Conservation (phyloP, 805 yeast species). For the Candida lessepsii region DNA sequence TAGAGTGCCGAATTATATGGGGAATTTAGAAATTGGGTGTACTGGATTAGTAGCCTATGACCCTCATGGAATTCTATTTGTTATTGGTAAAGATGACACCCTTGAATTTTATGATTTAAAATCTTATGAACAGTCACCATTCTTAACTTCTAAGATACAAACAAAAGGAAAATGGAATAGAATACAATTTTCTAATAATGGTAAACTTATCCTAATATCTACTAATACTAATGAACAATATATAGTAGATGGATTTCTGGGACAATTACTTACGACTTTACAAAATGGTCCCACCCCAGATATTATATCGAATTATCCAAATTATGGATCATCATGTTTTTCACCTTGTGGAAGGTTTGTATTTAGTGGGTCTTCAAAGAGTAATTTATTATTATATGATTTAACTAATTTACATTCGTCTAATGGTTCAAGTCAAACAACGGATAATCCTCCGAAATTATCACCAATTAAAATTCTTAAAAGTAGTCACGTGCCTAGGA, state of each 20-base stretch:
- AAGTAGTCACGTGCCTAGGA: conserved; percentile 40
- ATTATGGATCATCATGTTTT: conserved; percentile 34
- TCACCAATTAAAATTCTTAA: conserved; percentile 24
- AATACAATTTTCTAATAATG: conserved; percentile 79
- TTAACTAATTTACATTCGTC: conserved; percentile 23
- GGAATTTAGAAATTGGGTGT: conserved; percentile 50
- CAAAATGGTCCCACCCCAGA: conserved; percentile 1
- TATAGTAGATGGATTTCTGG: conserved; percentile 69
- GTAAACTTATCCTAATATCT: conserved; percentile 59
- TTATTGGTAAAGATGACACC: conserved; percentile 42
- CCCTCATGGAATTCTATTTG: conserved; percentile 82
- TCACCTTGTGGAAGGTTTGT: conserved; percentile 42
- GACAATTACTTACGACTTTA: conserved; percentile 42
- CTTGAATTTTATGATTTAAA: conserved; percentile 60
- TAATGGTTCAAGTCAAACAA: conserved; percentile 15
- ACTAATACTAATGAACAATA: conserved; percentile 55
- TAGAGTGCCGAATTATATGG: conserved; percentile 63
- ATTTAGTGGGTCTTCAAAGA: conserved; percentile 29
- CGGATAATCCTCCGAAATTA: conserved; percentile 21
- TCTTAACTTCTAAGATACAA: conserved; percentile 34
- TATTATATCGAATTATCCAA: conserved; percentile 26
- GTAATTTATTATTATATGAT: conserved; percentile 30
- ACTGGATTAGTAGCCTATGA: conserved; percentile 69
- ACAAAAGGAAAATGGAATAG: conserved; percentile 39
- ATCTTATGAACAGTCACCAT: conserved; percentile 55